Conservation (phyloP, 208 protist genomes). For the Leishmania tropica region DNA sequence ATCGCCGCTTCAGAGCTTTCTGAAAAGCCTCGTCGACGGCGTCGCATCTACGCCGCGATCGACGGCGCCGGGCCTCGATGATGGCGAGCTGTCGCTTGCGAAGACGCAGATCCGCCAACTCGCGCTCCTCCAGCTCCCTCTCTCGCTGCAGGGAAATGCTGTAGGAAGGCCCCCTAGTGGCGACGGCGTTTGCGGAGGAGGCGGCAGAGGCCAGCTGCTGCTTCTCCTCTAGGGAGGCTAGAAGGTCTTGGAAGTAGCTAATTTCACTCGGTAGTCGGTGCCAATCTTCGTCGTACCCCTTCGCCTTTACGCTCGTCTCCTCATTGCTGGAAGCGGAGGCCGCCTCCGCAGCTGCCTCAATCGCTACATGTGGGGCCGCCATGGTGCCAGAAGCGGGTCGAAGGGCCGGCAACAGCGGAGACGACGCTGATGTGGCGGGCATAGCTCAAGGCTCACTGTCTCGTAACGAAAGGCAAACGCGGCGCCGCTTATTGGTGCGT, state of each 20-base stretch:
- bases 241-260: constrained; percentile 21
- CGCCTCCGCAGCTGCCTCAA: neutral
- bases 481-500: neutral
- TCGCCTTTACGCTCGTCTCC: neutral
- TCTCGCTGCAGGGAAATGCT: neutral
- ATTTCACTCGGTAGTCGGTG: constrained; percentile 32
- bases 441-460: neutral
- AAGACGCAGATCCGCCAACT: constrained; percentile 21
- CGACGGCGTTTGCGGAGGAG: neutral
- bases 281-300: constrained; percentile 28
- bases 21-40: constrained; percentile 81
- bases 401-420: constrained; percentile 4
- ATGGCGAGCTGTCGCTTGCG: constrained; percentile 48
- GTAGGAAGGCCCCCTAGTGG: neutral
- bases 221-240: constrained; percentile 14
- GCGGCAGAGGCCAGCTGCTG: neutral
- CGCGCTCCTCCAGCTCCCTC: constrained; percentile 24
- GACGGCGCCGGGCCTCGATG: constrained; percentile 45
- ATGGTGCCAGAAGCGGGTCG: constrained; percentile 3
- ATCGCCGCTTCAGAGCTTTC: constrained; percentile 59
- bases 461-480: neutral
- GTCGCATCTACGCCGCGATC: constrained; percentile 50
- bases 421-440: neutral
- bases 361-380: neutral
- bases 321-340: neutral